These are phyloP conservation scores for Hortiboletus flavorubellus DNA, from an alignment of 768 basidiomycete species.

Conservation along the genomic window DNA sequence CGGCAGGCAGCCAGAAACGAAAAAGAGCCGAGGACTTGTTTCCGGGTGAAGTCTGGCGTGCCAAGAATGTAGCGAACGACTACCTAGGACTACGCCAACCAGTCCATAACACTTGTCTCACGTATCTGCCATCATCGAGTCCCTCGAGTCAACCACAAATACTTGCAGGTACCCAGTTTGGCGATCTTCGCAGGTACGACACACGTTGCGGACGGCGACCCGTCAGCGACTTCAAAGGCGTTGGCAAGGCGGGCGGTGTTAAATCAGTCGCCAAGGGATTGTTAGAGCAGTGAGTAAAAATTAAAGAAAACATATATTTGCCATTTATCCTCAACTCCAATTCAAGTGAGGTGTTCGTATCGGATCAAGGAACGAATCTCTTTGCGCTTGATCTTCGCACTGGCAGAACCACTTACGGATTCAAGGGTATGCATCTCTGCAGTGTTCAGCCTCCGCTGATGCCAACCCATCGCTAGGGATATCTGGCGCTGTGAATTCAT, in stretches of 20 bases:
- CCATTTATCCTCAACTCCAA: neutral
- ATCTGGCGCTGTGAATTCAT: slow-evolving; percentile 64
- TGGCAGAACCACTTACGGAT: slow-evolving; percentile 60
- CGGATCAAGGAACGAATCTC: slow-evolving; percentile 62
- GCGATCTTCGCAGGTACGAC: slow-evolving; percentile 76
- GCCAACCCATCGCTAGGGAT: slow-evolving; percentile 43
- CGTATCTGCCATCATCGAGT: slow-evolving; percentile 47
- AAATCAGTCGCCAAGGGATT: slow-evolving; percentile 55
- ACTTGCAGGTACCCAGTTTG: slow-evolving; percentile 69
- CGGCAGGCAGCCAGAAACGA: slow-evolving; percentile 40
- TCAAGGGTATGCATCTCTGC: slow-evolving; percentile 48
- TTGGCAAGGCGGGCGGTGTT: slow-evolving; percentile 62
- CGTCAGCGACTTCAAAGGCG: slow-evolving; percentile 59
- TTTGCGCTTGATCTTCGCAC: slow-evolving; percentile 68
- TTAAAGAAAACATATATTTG: neutral
- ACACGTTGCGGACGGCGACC: slow-evolving; percentile 66
- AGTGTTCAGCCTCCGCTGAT: neutral
- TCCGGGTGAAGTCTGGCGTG: slow-evolving; percentile 78
- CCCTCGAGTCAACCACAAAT: slow-evolving; percentile 45
- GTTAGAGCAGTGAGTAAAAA: slow-evolving; percentile 56
- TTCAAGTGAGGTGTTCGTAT: slow-evolving; percentile 63
- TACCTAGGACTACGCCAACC: slow-evolving; percentile 72
- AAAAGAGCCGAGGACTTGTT: slow-evolving; percentile 59
- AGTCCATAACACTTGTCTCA: slow-evolving; percentile 67
- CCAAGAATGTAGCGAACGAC: slow-evolving; percentile 84